Conservation (phyloP, 108 stramenopile species). For the Schizochytrium sp. region DNA sequence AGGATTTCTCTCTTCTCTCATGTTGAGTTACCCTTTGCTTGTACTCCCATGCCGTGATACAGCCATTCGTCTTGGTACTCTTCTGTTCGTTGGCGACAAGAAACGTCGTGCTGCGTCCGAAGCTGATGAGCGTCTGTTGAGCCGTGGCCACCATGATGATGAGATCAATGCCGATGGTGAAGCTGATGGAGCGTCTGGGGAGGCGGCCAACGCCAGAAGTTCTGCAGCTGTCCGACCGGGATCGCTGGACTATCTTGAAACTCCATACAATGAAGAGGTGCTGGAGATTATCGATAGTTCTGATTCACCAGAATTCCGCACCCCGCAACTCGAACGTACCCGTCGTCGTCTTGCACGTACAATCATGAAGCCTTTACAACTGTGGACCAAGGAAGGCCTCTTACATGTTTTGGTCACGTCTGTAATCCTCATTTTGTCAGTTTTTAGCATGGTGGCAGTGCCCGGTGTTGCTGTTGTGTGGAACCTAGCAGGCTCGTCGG, state of each 20-base stretch:
- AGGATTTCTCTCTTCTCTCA: slow-evolving; percentile 18
- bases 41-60: slow-evolving; percentile 51
- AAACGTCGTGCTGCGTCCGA: neutral
- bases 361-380: neutral
- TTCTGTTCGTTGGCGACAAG: neutral
- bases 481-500: slow-evolving; percentile 8
- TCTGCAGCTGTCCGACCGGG: neutral
- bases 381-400: neutral
- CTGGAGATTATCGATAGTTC: neutral
- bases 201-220: neutral
- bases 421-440: neutral
- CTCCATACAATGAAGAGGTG: slow-evolving; percentile 2
- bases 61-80: neutral
- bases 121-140: neutral
- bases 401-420: slow-evolving; percentile 34
- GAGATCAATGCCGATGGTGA: neutral
- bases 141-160: neutral
- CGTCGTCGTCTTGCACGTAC: neutral
- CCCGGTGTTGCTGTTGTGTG: slow-evolving; percentile 49
- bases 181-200: neutral
- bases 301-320: slow-evolving; percentile 18
- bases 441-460: slow-evolving; percentile 31
- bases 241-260: neutral
- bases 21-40: slow-evolving; percentile 40
- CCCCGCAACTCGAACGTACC: neutral